Evolutionary conservation across 768 basidiomycete species (phyloP).

Genomic region (Tulasnella sp.): DNA sequence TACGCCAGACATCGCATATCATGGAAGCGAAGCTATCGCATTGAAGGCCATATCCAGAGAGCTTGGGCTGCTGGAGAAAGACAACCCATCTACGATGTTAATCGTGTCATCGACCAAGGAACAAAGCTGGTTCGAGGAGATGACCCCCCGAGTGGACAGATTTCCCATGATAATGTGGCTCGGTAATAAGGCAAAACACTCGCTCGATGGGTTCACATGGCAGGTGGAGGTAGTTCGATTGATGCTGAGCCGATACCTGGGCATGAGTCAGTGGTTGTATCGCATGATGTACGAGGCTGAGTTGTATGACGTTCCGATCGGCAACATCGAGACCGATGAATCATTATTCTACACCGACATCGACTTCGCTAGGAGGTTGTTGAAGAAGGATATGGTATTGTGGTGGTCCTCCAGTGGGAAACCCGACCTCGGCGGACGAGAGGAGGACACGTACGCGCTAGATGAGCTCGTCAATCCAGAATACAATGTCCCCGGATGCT

Average conservation of each 20-base stretch:
- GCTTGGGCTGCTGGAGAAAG: constrained; percentile 47
- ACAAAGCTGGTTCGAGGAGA: constrained; percentile 66
- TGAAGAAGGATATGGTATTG: constrained; percentile 79
- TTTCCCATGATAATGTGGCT: constrained; percentile 86
- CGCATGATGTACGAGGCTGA: constrained; percentile 67
- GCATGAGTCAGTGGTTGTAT: constrained; percentile 68
- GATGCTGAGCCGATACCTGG: constrained; percentile 76
- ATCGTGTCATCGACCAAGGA: constrained; percentile 83
- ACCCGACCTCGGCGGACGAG: constrained; percentile 89
- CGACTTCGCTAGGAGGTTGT: constrained; percentile 76
- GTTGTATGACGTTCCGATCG: constrained; percentile 87
- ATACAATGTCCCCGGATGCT: constrained; percentile 74
- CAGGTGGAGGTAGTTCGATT: constrained; percentile 69
- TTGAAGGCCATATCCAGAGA: constrained; percentile 83
- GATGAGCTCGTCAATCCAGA: constrained; percentile 80
- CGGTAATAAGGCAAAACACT: constrained; percentile 49
- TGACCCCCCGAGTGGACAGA: constrained; percentile 57
- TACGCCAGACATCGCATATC: constrained; percentile 49
- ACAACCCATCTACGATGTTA: constrained; percentile 62
- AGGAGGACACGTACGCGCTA: constrained; percentile 66
- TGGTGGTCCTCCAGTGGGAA: constrained; percentile 93
- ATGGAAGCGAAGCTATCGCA: constrained; percentile 66
- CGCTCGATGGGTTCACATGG: constrained; percentile 81
- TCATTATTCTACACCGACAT: constrained; percentile 83
- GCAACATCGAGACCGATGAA: constrained; percentile 86